Conservation (phyloP, 192 early-diverging fungal species). For the Globomyces pollinis-pini region DNA sequence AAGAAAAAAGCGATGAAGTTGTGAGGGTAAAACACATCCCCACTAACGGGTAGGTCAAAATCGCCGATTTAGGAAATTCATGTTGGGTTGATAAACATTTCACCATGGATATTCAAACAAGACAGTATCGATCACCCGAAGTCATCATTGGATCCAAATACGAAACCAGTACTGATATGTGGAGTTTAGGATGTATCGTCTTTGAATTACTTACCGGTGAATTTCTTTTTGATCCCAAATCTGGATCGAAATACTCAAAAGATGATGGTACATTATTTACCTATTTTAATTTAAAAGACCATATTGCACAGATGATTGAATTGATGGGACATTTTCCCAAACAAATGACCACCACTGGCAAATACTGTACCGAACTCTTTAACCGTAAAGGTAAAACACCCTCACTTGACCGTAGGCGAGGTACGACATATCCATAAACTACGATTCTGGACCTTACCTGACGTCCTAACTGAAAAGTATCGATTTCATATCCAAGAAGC, state of each 20-base stretch:
- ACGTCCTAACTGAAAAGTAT: slow-evolving; percentile 89
- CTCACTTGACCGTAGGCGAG: slow-evolving; percentile 41
- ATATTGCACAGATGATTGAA: slow-evolving; percentile 94
- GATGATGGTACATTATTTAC: slow-evolving; percentile 65
- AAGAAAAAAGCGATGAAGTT: neutral
- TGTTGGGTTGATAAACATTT: slow-evolving; percentile 95
- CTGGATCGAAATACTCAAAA: slow-evolving; percentile 72
- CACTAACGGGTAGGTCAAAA: slow-evolving; percentile 56
- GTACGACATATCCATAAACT: slow-evolving; percentile 84
- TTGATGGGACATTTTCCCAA: slow-evolving; percentile 80
- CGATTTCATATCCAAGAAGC: slow-evolving; percentile 61
- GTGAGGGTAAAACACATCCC: too few relatives aligned
- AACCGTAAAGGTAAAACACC: slow-evolving; percentile 69
- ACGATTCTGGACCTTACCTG: slow-evolving; percentile 68
- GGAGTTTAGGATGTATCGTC: slow-evolving; percentile 89
- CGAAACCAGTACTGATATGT: slow-evolving; percentile 81
- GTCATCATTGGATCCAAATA: slow-evolving; percentile 85
- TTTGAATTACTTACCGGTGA: slow-evolving; percentile 93
- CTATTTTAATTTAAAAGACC: slow-evolving; percentile 63
- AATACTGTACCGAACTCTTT: slow-evolving; percentile 79
- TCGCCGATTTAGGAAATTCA: slow-evolving; percentile 94
- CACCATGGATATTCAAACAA: slow-evolving; percentile 93
- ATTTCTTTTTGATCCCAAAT: slow-evolving; percentile 91
- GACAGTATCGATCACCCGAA: slow-evolving; percentile 94
- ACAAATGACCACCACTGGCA: slow-evolving; percentile 71